Base-by-base conservation (phyloP, 257 asterid species). In the Hygrophila difformis region DNA sequence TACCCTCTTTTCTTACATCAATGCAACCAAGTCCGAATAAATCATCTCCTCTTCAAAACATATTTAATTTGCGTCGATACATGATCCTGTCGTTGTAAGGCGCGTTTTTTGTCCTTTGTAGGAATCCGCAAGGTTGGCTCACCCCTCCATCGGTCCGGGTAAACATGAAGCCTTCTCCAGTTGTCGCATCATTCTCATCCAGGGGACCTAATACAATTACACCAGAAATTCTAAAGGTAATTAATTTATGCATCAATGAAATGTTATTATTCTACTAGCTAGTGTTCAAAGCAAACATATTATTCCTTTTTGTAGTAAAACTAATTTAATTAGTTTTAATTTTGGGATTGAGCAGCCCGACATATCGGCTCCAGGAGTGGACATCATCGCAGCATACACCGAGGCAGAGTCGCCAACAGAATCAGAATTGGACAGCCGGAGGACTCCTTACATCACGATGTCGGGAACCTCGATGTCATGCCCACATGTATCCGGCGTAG, bases 381-480 rank as follows among this genome's bases (percentile, higher is more conserved):
- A 65, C 43, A 63, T 82, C 9, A 71, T 76, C 5, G 91, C 94
- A 1, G 70, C 91, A 0, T 76, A 13, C 48, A 61, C 56, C 7
- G 69, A 61, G 51, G 73, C 15, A 6, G 42, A 1, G 0, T 57
- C 68, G 39, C 70, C 79, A 0, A 42, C 82, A 0, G 66, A 5
- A 0, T 11, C 1, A 1, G 22, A 10, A 1, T 42, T 12, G 12
- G 87, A 83, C 33, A 26, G 24, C 0, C 73, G 75, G 1, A 65
- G 4, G 3, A 23, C 65, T 23, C 59, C 78, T 0, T 83, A 35
- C 62, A 47, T 11, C 29, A 10, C 44, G 0, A 12, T 36, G 0
- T 66, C 76, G 0, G 84, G 91, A 1, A 83, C 94, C 6, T 83
- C 87, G 0, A 76, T 79, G 87, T 53, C 94, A 9, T 79, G 94